Evolutionary conservation across 495 filamentous ascomycete genomes (phyloP).

Genomic region (Neurospora sublineolata): DNA sequence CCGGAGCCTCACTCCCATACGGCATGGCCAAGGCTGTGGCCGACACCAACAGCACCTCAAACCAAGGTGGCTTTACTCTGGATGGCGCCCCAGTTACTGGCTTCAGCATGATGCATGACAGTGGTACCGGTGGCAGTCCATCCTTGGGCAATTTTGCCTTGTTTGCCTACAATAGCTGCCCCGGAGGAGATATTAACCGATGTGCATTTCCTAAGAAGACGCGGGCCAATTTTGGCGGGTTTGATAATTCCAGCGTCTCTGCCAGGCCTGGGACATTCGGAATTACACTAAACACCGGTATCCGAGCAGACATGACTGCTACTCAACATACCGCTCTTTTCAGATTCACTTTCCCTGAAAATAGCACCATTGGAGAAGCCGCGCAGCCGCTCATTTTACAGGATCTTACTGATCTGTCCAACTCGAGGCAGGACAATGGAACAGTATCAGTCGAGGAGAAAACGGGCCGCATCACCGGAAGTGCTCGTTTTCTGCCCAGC

Average conservation of each 20-base stretch:
- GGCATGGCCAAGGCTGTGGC: conserved; percentile 71
- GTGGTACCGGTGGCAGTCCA: conserved; percentile 56
- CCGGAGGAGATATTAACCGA: conserved; percentile 49
- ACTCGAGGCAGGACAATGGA: conserved; percentile 51
- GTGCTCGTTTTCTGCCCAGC: conserved; percentile 54
- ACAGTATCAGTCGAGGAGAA: conserved; percentile 39
- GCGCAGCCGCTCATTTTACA: conserved; percentile 51
- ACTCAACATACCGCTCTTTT: conserved; percentile 56
- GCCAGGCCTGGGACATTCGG: conserved; percentile 59
- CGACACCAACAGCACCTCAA: conserved; percentile 51
- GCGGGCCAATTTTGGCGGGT: conserved; percentile 23
- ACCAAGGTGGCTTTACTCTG: conserved; percentile 62
- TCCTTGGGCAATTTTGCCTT: conserved; percentile 67
- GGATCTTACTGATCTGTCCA: conserved; percentile 54
- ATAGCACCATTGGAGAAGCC: conserved; percentile 19
- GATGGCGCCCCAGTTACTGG: conserved; percentile 52
- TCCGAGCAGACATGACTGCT: conserved; percentile 58
- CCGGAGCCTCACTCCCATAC: conserved; percentile 63
- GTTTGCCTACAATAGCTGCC: conserved; percentile 56
- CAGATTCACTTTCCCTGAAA: conserved; percentile 52
- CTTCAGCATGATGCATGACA: conserved; percentile 60
- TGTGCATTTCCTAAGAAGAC: conserved; percentile 49
- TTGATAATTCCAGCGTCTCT: conserved; percentile 38
- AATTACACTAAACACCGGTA: conserved; percentile 45
- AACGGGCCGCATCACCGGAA: conserved; percentile 54